phyloP scores from a whole-genome alignment of 2,329 filamentous ascomycete genomes.

The Arthrobotrys iridis region DNA sequence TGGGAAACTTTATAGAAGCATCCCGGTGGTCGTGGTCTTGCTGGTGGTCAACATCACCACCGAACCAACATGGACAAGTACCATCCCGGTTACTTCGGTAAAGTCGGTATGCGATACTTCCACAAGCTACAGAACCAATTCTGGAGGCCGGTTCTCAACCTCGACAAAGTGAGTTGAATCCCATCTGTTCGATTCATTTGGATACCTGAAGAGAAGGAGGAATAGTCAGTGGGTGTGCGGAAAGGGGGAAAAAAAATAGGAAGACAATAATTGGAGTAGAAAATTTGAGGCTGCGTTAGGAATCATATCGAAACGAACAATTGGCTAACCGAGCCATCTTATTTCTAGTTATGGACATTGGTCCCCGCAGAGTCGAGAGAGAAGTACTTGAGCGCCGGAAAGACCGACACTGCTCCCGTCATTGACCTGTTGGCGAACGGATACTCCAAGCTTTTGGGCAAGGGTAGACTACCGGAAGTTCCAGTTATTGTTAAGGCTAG shows the following conservation, averaged over 20 bases:
- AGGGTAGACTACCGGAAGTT: slow-evolving; percentile 92
- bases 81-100: slow-evolving; percentile 99
- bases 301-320: not conserved
- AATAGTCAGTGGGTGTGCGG: no score
- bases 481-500: slow-evolving; percentile 93
- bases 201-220: slow-evolving; percentile 23
- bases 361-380: slow-evolving; percentile 92
- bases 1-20: slow-evolving; percentile 61
- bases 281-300: not conserved
- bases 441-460: slow-evolving; percentile 98
- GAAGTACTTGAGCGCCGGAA: slow-evolving; percentile 79
- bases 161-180: slow-evolving; percentile 83
- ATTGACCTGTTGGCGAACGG: slow-evolving; percentile 97
- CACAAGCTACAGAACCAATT: slow-evolving; percentile 94
- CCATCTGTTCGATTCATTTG: not conserved
- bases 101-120: slow-evolving; percentile 95
- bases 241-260: not conserved
- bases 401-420: slow-evolving; percentile 93
- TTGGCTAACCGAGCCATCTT: slow-evolving; percentile 27
- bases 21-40: slow-evolving; percentile 80
- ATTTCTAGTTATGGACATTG: slow-evolving; percentile 85
- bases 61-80: slow-evolving; percentile 91
- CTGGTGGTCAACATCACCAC: slow-evolving; percentile 99
- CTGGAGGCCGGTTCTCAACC: slow-evolving; percentile 99
- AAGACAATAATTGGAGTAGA: not conserved